Evolutionary conservation across 2,329 filamentous ascomycete genomes (phyloP).

Genomic region (Diaporthe velutina): DNA sequence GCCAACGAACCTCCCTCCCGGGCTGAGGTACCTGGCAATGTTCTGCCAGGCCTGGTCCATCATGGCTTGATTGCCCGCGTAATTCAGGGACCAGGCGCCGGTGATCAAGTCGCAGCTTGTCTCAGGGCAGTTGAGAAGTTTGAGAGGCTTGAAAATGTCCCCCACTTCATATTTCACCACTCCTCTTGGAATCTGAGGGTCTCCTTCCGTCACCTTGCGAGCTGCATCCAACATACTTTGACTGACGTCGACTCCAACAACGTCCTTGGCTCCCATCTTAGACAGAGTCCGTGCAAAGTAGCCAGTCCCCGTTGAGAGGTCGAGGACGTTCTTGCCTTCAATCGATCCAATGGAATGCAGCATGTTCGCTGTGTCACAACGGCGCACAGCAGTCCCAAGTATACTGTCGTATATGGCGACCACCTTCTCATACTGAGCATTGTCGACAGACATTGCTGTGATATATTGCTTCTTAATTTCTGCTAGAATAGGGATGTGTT

Average conservation of each 20-base stretch:
- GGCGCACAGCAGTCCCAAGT: neutral
- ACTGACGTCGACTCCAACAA: slow-evolving; percentile 1
- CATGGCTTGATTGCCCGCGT: slow-evolving; percentile 1
- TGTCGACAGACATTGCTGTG: neutral
- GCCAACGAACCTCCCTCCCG: slow-evolving; percentile 19
- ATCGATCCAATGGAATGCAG: neutral
- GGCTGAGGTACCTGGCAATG: slow-evolving; percentile 5
- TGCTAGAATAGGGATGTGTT: too few species aligned
- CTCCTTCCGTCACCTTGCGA: neutral
- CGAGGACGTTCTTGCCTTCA: neutral
- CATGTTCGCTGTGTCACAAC: neutral
- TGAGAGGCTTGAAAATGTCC: neutral
- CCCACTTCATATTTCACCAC: neutral
- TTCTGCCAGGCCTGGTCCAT: slow-evolving; percentile 12
- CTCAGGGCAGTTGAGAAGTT: neutral
- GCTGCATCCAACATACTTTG: neutral
- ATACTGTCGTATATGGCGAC: slow-evolving; percentile 10
- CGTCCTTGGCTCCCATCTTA: slow-evolving; percentile 1
- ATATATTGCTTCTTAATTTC: neutral
- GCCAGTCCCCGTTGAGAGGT: neutral
- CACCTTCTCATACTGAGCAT: slow-evolving; percentile 21
- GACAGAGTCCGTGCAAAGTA: slow-evolving; percentile 1
- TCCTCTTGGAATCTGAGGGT: neutral
- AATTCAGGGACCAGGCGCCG: slow-evolving; percentile 9
- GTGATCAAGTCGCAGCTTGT: neutral